Evolutionary conservation across 345 rosid species (phyloP), one percentile per base, ranked within the genome.

Genomic region (Gossypium mustelinum): DNA sequence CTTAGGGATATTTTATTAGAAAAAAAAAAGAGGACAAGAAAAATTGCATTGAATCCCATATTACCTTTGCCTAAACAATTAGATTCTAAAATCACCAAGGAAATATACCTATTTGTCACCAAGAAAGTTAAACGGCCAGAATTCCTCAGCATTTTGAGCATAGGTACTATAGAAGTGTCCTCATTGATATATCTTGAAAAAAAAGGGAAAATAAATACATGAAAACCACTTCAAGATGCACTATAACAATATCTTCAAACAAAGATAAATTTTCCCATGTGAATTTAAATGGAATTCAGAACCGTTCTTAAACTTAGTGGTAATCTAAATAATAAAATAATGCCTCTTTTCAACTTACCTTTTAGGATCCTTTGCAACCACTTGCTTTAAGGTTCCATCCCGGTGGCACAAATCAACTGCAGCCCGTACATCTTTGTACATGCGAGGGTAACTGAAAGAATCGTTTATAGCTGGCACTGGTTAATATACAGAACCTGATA

Each of bases 391-490:
- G 64, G 98, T 95, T 81, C 98, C 99, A 84, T 95, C 98, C 20
- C 98, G 94, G 83, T 95, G 99, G 80, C 99, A 95, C 89, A 95
- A 81, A 81, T 95, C 99, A 82, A 95, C 99, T 22, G 98, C 98
- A 56, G 98, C 92, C 72, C 99, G 88, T 70, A 93, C 98, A 78
- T 93, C 99, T 80, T 87, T 90, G 79, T 95, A 95, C 93, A 95
- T 90, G 9, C 79, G 86, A 71, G 86, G 82, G 73, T 91, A 95
- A 79, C 99, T 95, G 83, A 58, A 75, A 81, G 22, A 59, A 73
- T 16, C 76, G 62, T 24, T 18, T 34, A 72, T 57, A 65, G 63
- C 22, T 34, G 13, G 11, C 47, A 61, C 48, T 41, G n/a, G 25
- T 39, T 51, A 48, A 50, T 52, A 73, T 56, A 29, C 9, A 55